Base-by-base conservation (phyloP, 2,329 filamentous ascomycete genomes). In the Fusarium annulatum region DNA sequence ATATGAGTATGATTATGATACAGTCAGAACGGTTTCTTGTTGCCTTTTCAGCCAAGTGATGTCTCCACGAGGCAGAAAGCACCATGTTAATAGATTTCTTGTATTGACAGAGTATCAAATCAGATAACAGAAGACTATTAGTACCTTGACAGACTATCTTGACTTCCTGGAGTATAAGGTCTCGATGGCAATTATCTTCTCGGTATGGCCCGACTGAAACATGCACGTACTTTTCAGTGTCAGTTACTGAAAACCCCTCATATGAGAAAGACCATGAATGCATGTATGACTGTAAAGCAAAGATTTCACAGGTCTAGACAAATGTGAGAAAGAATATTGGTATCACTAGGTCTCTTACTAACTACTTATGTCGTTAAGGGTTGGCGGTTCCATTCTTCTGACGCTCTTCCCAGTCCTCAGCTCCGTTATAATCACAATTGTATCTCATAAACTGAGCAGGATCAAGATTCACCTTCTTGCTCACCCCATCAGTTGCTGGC, bases 371-470 rank as follows among this genome's bases (percentile, higher is more conserved):
- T 7, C 4, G 21, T 55, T n/a, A 68, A 33, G 65, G 65, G 8
- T 34, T 43, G 4, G 42, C 55, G 5, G 64, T 68, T 18, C 65
- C 56, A 7, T 68, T 43, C 64, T 55, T 62, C 34, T 74, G 71
- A 6, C 74, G 60, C 15, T 66, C 61, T n/a, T 76, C 74, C 74
- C 74, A 76, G 18, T 76, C 68, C 5, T 39, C 49, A 0, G 74
- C 74, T 3, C 74, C 74, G 9, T 73, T 28, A 23, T 76, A 76
- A 14, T 76, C 65, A 28, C 73, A 76, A 26, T 76, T 76, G 9
- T 74, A 76, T 49, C 58, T 64, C 65, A 76, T 72, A 21, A 76
- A 76, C 45, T 76, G 71, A 3, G 60, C 73, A 14, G 74, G 74
- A 28, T 76, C 73, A 14, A 76, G 14, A 23, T 74, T 76, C 2